Conservation (phyloP, 768 basidiomycete species). For the Rhodotorula taiwanensis region DNA sequence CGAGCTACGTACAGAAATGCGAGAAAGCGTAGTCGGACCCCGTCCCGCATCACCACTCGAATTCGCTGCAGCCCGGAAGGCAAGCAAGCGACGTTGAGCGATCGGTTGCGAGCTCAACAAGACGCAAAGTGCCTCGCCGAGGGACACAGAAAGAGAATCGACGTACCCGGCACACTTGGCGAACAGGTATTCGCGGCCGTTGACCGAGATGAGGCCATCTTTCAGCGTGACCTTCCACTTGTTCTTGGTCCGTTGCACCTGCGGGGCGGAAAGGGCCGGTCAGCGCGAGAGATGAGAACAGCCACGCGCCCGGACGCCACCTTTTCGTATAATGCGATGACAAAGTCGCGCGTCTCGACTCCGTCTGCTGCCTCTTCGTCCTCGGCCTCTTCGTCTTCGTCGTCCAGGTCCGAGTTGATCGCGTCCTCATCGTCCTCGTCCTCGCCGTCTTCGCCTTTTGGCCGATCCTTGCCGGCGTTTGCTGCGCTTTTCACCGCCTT, state of each 20-base stretch:
- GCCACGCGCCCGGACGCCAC: slow-evolving; percentile 49
- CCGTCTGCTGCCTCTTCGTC: slow-evolving; percentile 60
- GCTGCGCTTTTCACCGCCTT: slow-evolving; percentile 9
- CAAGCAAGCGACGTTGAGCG: neutral
- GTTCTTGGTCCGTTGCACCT: slow-evolving; percentile 99
- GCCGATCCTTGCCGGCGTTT: neutral
- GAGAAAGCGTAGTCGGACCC: no score
- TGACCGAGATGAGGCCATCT: slow-evolving; percentile 94
- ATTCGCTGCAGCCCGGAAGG: slow-evolving; percentile 25
- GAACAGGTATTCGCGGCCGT: slow-evolving; percentile 95
- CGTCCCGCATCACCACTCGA: slow-evolving; percentile 32
- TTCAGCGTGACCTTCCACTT: slow-evolving; percentile 97
- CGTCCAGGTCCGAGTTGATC: slow-evolving; percentile 94
- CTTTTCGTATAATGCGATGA: slow-evolving; percentile 98
- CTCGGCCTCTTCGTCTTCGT: slow-evolving; percentile 68
- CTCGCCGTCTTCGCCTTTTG: slow-evolving; percentile 8
- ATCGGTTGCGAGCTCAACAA: neutral
- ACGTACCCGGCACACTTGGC: slow-evolving; percentile 89
- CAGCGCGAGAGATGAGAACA: neutral
- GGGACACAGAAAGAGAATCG: neutral
- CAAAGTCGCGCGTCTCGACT: slow-evolving; percentile 71
- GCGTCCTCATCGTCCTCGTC: slow-evolving; percentile 55
- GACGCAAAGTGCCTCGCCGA: no score
- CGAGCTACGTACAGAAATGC: no score
- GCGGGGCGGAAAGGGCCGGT: neutral